Base-by-base conservation (phyloP, 2,329 filamentous ascomycete species). In the Cordyceps fumosorosea region DNA sequence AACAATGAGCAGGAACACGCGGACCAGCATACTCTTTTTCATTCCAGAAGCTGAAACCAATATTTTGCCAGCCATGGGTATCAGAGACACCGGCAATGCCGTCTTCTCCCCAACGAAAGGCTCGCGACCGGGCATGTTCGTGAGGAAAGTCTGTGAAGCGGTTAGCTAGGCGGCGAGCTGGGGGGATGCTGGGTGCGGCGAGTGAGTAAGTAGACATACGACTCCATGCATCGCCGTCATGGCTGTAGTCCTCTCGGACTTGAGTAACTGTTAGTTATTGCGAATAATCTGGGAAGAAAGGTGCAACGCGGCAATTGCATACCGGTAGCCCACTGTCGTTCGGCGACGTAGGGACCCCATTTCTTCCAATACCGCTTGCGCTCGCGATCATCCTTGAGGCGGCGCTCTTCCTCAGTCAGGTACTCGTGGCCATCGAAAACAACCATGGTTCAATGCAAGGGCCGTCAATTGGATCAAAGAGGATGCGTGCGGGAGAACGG, bases 31-130 rank as follows among this genome's bases (percentile, higher is more conserved):
- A 96, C 92, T 98, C 93, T 79, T 97, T 86, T 75, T 92, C 93
- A 73, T 98, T 98, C 93, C 93, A 98, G 75, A 98, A 98, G 58
- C 91, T 87, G 80, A 98, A 97, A 3, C 90, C 91, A 74, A 98
- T 89, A 75, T 98, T 96, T 76, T 96, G 90, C 60, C 89, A 78
- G 64, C 92, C 92, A 73, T 98, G 93, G 18, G 90, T 91, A 74
- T 97, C 93, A 66, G 77, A 96, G 32, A 98, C 92, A 72, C 93
- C 93, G 62, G 93, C 92, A 76, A 98, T 98, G 66, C 93, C 93
- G 73, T 98, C 93, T 73, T 98, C 93, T 65, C 93, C 93, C 93
- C 93, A 98, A 70, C 93, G 86, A 74, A 93, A 98, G 65, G 91
- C 86, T 75, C 93, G 86, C 64, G 90, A 93, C 69, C 92, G 86